Percentiles rank a stretch among this genome's conserved stretches.
phyloP scores from a whole-genome alignment of 1,284 basidiomycete species.

The Trametes hirsuta region DNA sequence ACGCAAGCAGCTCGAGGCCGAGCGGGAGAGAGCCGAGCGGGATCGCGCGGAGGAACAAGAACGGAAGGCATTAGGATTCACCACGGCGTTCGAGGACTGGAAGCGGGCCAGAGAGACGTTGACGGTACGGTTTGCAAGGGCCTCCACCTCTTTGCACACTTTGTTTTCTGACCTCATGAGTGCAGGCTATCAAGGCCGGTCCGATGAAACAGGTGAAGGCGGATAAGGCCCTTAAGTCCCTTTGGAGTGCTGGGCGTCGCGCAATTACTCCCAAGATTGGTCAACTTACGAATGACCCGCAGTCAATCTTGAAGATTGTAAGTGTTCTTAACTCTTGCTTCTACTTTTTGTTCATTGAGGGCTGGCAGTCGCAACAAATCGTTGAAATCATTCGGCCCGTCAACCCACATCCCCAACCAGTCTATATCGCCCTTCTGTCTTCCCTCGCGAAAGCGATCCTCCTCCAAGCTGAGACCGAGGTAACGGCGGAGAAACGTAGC shows the following conservation, averaged over 20 bases:
- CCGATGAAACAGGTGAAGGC: constrained; percentile 78
- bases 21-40: constrained; percentile 31
- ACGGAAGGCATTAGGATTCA: constrained; percentile 48
- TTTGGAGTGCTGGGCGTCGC: constrained; percentile 72
- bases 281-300: constrained; percentile 83
- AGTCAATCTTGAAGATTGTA: constrained; percentile 75
- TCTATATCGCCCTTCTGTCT: constrained; percentile 83
- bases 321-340: constrained; percentile 33
- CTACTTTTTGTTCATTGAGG: constrained; percentile 5
- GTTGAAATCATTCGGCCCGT: constrained; percentile 50
- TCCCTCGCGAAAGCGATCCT: constrained; percentile 89
- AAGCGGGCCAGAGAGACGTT: constrained; percentile 60
- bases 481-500: constrained; percentile 85
- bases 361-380: constrained; percentile 65
- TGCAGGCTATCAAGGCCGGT: constrained; percentile 70
- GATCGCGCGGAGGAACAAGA: constrained; percentile 32
- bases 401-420: constrained; percentile 42
- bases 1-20: constrained; percentile 37
- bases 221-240: constrained; percentile 55
- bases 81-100: constrained; percentile 71
- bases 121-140: constrained; percentile 44
- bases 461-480: constrained; percentile 93
- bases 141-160: neutral
- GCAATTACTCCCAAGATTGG: constrained; percentile 91
- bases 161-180: constrained; percentile 1